phyloP scores from a whole-genome alignment of 306 rosid genomes.

The Phaseolus lunatus region DNA sequence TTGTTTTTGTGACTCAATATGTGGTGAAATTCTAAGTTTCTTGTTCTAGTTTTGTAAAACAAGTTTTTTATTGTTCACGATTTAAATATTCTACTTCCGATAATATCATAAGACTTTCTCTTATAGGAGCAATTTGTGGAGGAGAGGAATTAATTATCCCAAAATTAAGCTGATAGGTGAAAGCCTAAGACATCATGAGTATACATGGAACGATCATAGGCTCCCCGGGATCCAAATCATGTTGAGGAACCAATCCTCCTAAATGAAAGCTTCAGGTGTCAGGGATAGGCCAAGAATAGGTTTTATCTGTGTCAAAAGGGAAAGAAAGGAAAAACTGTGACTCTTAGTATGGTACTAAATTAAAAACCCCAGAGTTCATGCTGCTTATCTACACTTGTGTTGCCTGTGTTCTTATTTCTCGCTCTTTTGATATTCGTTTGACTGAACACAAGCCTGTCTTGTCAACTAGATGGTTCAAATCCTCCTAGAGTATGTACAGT shows the following conservation, averaged over 20 bases:
- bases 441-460: slow-evolving; percentile 1
- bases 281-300: neutral
- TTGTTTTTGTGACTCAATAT: neutral
- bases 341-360: no score
- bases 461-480: neutral
- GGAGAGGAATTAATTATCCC: slow-evolving; percentile 16
- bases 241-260: slow-evolving; percentile 4
- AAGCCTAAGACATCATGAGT: neutral
- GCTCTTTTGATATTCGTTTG: slow-evolving; percentile 3
- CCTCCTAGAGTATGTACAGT: neutral
- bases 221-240: neutral
- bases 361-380: neutral
- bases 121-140: slow-evolving; percentile 9
- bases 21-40: no score
- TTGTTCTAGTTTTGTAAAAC: no score
- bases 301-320: neutral
- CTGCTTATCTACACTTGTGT: neutral
- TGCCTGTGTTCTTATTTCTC: neutral
- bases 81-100: neutral
- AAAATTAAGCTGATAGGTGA: neutral
- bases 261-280: neutral
- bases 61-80: no score
- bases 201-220: neutral
- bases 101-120: neutral
- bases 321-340: no score